Base-by-base conservation (phyloP, 352 stramenopile genomes). In the Phytophthora pisi region DNA sequence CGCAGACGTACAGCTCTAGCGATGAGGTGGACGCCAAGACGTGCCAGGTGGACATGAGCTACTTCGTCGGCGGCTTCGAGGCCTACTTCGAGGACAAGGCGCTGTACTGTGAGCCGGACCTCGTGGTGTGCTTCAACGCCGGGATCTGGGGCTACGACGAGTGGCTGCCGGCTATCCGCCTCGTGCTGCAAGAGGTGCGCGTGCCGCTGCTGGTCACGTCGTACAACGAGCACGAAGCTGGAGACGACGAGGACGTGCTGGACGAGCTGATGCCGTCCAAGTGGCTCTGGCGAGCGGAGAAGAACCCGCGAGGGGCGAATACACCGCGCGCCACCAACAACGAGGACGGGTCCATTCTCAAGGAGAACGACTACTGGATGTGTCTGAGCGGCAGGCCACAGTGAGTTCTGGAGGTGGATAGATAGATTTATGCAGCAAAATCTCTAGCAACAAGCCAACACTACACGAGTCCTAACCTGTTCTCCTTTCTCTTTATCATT, bases 141-240 rank as follows among this genome's bases (percentile, higher is more conserved):
- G 89, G 89, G 4, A 84, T 96, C 26, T 96, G 89, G 89, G 89
- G 89, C 42, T 96, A 96, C 64, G 86, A 96, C 64, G 77, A 93
- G 62, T 96, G 89, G 89, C 56, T 91, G 8, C 88, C 88, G 20
- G 88, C 88, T 18, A 78, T 96, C 23, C 61, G 63, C 51, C 64
- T 90, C 42, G 80, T 96, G 54, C 74, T 95, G 45, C 66, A 74
- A 30, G 77, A 79, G 20, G 70, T 89, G 15, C 60, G 70, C 24
- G 76, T 82, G 36, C 88, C 88, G 28, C 67, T 93, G 45, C 60
- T 96, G 50, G 77, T 96, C 55, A 96, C 89, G 31, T 92, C 81
- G 38, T 96, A 96, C 74, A 96, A 96, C 61, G 71, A 81, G 57
- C 77, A 89, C 67, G 89, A 96, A 66, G 88, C 86, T 26, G 70